phyloP scores from a whole-genome alignment of 1,139 yeast species.

The Nadsonia starkeyi-henricii region DNA sequence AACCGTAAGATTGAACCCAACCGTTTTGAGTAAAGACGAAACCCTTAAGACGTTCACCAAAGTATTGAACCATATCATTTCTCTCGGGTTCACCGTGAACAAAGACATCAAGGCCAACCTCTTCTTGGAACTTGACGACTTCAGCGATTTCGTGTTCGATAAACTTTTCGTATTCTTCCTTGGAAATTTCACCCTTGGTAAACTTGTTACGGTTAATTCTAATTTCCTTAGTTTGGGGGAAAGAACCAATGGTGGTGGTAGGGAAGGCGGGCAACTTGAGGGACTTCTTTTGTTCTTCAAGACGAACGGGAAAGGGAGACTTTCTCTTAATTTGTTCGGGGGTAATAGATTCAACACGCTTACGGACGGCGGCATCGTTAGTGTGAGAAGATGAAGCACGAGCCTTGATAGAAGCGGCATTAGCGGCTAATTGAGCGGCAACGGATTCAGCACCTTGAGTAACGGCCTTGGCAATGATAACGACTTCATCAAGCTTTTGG shows the following conservation, averaged over 20 bases:
- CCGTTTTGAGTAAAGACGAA: constrained; percentile 97
- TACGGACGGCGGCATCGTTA: constrained; percentile 80
- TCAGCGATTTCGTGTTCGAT: constrained; percentile 91
- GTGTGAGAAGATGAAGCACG: constrained; percentile 82
- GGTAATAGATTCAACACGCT: constrained; percentile 71
- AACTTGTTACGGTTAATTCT: constrained; percentile 97
- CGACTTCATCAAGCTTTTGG: constrained; percentile 89
- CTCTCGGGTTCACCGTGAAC: constrained; percentile 99
- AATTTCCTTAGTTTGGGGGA: constrained; percentile 99
- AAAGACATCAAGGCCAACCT: constrained; percentile 90
- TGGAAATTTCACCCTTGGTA: constrained; percentile 88
- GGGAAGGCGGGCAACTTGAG: constrained; percentile 97
- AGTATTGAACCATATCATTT: constrained; percentile 99
- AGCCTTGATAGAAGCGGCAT: constrained; percentile 74
- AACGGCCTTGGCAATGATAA: constrained; percentile 75
- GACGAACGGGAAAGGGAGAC: constrained; percentile 75
- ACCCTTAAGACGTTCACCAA: constrained; percentile 97
- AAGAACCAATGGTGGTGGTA: constrained; percentile 98
- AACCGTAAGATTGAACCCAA: constrained; percentile 99
- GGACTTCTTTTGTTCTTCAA: constrained; percentile 70
- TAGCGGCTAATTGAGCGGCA: constrained; percentile 52
- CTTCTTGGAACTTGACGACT: constrained; percentile 98
- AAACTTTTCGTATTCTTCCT: constrained; percentile 90
- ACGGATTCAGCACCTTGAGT: constrained; percentile 54
- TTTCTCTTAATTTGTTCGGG: constrained; percentile 61